Conservation (phyloP, 2,329 filamentous ascomycete genomes). For the Clarireedia monteithiana region DNA sequence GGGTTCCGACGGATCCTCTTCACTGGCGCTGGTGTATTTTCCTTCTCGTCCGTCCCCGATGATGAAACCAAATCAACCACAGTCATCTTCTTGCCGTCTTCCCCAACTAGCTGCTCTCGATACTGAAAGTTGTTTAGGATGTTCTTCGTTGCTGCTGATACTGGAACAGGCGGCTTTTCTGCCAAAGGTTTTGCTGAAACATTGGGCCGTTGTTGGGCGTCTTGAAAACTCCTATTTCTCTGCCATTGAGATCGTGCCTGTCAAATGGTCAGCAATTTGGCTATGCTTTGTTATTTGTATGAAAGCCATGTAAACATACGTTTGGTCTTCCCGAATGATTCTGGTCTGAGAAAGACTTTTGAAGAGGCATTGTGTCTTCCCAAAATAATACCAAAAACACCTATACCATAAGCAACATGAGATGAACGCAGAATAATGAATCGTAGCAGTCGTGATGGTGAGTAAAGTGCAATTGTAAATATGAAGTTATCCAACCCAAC, state of each 20-base stretch:
- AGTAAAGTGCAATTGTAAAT: neutral
- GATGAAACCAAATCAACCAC: slow-evolving; percentile 16
- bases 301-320: slow-evolving; percentile 13
- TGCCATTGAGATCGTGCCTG: slow-evolving; percentile 24
- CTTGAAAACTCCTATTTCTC: slow-evolving; percentile 26
- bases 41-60: slow-evolving; percentile 20
- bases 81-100: slow-evolving; percentile 19
- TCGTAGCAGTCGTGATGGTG: too few species aligned
- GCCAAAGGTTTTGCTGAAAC: slow-evolving; percentile 19
- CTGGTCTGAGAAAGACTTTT: slow-evolving; percentile 31
- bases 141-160: slow-evolving; percentile 50
- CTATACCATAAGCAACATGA: too few species aligned
- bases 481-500: neutral
- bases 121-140: slow-evolving; percentile 54
- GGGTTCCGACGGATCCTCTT: neutral
- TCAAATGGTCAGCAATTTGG: neutral
- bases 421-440: too few species aligned
- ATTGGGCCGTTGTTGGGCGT: slow-evolving; percentile 12
- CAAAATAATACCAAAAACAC: neutral
- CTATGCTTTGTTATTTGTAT: neutral
- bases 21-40: slow-evolving; percentile 15
- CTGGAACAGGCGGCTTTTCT: slow-evolving; percentile 24
- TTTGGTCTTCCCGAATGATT: slow-evolving; percentile 27
- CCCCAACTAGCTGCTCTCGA: slow-evolving; percentile 23
- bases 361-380: slow-evolving; percentile 26